Percentiles rank a stretch among this genome's conserved stretches.
Evolutionary conservation across 1,284 basidiomycete species (phyloP).

Genomic region (Sporisorium sorghi): DNA sequence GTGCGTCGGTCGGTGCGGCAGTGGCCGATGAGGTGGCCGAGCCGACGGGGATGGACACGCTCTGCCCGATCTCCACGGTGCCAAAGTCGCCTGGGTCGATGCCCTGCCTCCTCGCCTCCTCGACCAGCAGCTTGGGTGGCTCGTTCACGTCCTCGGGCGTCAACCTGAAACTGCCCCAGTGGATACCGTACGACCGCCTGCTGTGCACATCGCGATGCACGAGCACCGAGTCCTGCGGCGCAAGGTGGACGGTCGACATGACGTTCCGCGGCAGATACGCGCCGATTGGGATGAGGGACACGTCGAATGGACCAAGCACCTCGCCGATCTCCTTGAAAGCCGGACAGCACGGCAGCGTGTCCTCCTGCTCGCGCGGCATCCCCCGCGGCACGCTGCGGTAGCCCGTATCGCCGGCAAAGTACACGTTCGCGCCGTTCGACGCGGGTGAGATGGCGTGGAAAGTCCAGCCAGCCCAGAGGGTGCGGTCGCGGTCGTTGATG

Average conservation of each 20-base stretch:
- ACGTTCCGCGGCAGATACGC: slow-evolving; percentile 60
- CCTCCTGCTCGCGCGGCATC: slow-evolving; percentile 46
- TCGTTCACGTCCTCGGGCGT: slow-evolving; percentile 61
- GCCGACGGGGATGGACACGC: slow-evolving; percentile 30
- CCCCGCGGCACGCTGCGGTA: slow-evolving; percentile 48
- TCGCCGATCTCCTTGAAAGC: slow-evolving; percentile 63
- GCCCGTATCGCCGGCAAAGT: slow-evolving; percentile 61
- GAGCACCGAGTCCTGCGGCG: slow-evolving; percentile 52
- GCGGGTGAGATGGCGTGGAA: slow-evolving; percentile 33
- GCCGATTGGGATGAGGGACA: slow-evolving; percentile 57
- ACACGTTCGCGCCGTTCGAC: slow-evolving; percentile 38
- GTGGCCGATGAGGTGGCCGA: neutral
- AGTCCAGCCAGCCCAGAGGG: slow-evolving; percentile 59
- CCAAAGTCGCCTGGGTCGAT: slow-evolving; percentile 43
- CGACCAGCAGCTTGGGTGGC: slow-evolving; percentile 42
- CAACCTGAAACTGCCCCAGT: slow-evolving; percentile 56
- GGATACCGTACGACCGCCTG: slow-evolving; percentile 49
- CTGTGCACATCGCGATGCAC: slow-evolving; percentile 53
- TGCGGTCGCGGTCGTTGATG: slow-evolving; percentile 43
- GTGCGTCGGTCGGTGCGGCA: neutral
- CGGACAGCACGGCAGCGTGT: slow-evolving; percentile 49
- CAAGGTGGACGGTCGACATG: slow-evolving; percentile 56
- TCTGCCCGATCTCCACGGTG: slow-evolving; percentile 52
- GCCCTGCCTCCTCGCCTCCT: slow-evolving; percentile 40
- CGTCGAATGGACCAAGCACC: slow-evolving; percentile 57